Percentiles rank a stretch among this genome's conserved stretches.
Evolutionary conservation across 805 yeast genomes (phyloP).

Genomic region (Hanseniaspora hatyaiensis): DNA sequence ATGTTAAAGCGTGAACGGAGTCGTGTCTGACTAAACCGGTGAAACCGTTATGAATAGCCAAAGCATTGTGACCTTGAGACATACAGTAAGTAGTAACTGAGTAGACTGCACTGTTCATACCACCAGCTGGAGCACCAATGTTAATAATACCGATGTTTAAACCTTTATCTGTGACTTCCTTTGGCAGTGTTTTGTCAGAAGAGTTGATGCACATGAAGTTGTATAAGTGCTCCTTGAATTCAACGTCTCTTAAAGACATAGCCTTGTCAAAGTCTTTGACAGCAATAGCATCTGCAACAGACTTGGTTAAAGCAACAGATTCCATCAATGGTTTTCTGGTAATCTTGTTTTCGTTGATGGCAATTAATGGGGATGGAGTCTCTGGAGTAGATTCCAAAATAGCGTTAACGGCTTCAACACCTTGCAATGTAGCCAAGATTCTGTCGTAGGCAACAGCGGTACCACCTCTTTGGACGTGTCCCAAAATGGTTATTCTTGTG

Average conservation of each 20-base stretch:
- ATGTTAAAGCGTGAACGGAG: constrained; percentile 44
- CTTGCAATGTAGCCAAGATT: constrained; percentile 84
- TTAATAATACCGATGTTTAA: constrained; percentile 58
- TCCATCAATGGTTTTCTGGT: constrained; percentile 77
- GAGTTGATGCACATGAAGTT: constrained; percentile 61
- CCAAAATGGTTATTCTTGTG: constrained; percentile 87
- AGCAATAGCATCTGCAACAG: constrained; percentile 82
- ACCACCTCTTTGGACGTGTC: constrained; percentile 99
- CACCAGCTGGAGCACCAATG: constrained; percentile 74
- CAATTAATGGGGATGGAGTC: constrained; percentile 91
- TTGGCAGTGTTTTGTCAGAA: constrained; percentile 55
- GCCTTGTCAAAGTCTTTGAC: constrained; percentile 74
- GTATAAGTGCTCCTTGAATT: constrained; percentile 66
- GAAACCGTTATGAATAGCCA: constrained; percentile 65
- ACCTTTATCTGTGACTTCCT: constrained; percentile 39
- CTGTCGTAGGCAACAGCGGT: constrained; percentile 94
- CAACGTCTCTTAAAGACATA: constrained; percentile 74
- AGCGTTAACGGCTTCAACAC: constrained; percentile 94
- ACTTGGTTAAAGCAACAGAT: constrained; percentile 74
- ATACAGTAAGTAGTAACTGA: constrained; percentile 65
- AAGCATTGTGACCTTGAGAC: constrained; percentile 62
- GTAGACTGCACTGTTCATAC: constrained; percentile 64
- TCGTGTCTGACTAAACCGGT: constrained; percentile 57
- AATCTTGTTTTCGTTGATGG: constrained; percentile 75
- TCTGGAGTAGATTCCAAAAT: constrained; percentile 78